Evolutionary conservation across 2,329 filamentous ascomycete genomes (phyloP).

Genomic region (Phialophora verrucosa): DNA sequence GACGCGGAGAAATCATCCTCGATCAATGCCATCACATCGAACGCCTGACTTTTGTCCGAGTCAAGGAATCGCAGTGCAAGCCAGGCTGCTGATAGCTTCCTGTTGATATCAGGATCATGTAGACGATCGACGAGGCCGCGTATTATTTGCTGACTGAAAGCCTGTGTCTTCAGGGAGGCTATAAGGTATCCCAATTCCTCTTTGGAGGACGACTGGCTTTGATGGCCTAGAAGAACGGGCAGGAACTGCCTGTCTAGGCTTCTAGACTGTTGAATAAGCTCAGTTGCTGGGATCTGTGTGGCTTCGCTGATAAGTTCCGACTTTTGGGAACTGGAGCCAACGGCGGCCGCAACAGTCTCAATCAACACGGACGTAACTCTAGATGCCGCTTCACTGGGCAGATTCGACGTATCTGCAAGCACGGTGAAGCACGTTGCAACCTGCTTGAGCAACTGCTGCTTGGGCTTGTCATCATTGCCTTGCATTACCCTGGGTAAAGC

Average conservation of each 20-base stretch:
- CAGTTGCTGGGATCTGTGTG: slow-evolving; percentile 5
- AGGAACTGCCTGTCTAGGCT: slow-evolving; percentile 19
- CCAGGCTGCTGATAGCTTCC: slow-evolving; percentile 77
- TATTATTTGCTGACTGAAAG: slow-evolving; percentile 59
- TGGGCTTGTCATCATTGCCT: slow-evolving; percentile 77
- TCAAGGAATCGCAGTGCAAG: slow-evolving; percentile 74
- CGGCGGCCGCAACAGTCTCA: slow-evolving; percentile 68
- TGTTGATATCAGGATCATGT: slow-evolving; percentile 62
- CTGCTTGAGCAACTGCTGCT: slow-evolving; percentile 73
- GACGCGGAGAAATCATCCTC: slow-evolving; percentile 54
- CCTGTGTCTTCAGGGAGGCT: slow-evolving; percentile 59
- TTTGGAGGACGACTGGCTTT: slow-evolving; percentile 55
- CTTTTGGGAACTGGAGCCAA: slow-evolving; percentile 44
- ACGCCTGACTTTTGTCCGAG: slow-evolving; percentile 47
- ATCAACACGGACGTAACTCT: slow-evolving; percentile 71
- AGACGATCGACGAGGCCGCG: slow-evolving; percentile 69
- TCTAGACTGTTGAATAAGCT: slow-evolving; percentile 19
- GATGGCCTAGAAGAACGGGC: slow-evolving; percentile 36
- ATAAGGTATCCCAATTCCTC: slow-evolving; percentile 65
- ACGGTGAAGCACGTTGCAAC: slow-evolving; percentile 75
- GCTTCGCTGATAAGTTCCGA: slow-evolving; percentile 25
- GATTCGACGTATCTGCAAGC: slow-evolving; percentile 66
- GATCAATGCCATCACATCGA: slow-evolving; percentile 70
- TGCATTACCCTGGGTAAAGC: slow-evolving; percentile 84
- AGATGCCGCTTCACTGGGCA: slow-evolving; percentile 70